Base-by-base conservation (phyloP, 164 flowering plant species). In the Litsea cubeba region DNA sequence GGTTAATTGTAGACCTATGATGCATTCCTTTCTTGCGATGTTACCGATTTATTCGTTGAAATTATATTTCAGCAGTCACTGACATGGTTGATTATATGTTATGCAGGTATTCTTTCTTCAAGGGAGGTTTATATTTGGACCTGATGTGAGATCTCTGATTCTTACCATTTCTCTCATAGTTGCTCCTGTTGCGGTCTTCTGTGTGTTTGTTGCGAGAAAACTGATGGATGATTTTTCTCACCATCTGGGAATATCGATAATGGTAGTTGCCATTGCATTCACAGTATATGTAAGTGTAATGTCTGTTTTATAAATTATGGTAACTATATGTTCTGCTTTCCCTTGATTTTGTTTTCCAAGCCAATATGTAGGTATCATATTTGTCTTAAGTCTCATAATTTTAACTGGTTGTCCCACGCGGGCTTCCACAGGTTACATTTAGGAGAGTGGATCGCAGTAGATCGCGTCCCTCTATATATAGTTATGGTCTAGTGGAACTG, bases 61-160 rank as follows among this genome's bases (percentile, higher is more conserved):
- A 14, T 54, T 54, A 54, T 11, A 18, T 54, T 54, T 54, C 20
- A 5, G 17, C 20, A 54, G 12, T 54, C 20, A 54, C 60, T 14
- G 18, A 54, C 69, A 40, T 64, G 60, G 64, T 68, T 76, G 23
- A 5, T 69, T 75, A 62, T 28, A n/a, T 62, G 73, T 71, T 49
- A 4, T 86, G 84, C 94, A 95, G 97, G 85, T 84, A 85, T 95
- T 95, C 83, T 90, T 86, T 30, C 87, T 90, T 76, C 89, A 91
- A 67, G 98, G 98, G 63, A 89, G 93, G 80, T 84, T 93, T 78
- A 87, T 95, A 73, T 93, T 95, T 85, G 98, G 98, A 71, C 98
- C 97, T 14, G 98, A 95, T 86, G 97, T 84, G n/a, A 88, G 98
- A 83, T 95, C 97, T 0, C 71, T 95, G 79, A 81, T 72, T 26